Evolutionary conservation across 371 early-diverging fungal genomes (phyloP).

Genomic region (Rhizomucor miehei): DNA sequence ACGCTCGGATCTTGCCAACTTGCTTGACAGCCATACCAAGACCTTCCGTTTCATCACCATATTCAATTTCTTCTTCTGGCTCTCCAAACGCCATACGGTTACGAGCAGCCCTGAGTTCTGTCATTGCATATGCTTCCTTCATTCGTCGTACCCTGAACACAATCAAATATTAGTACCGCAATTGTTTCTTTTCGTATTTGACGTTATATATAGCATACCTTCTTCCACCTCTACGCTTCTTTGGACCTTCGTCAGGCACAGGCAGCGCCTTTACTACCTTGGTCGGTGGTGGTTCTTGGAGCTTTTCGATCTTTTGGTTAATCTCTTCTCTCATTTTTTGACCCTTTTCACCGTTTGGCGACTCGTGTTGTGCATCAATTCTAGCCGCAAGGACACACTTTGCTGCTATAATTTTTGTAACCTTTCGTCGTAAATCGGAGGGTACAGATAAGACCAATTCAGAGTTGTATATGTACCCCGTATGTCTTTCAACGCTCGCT

Average conservation of each 20-base stretch:
- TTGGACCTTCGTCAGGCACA: conserved; percentile 88
- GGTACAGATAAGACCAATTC: conserved; percentile 72
- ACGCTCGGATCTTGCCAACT: conserved; percentile 70
- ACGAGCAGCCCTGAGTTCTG: conserved; percentile 87
- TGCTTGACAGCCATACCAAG: conserved; percentile 84
- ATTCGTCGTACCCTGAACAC: conserved; percentile 67
- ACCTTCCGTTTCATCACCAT: conserved; percentile 81
- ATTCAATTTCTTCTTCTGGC: conserved; percentile 85
- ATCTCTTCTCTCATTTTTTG: conserved; percentile 75
- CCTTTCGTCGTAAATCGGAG: conserved; percentile 74
- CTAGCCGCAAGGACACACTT: conserved; percentile 86
- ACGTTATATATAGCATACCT: conserved; percentile 27
- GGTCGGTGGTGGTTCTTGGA: conserved; percentile 85
- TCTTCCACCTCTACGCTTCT: conserved; percentile 89
- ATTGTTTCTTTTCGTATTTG: too few relatives aligned
- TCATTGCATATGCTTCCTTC: conserved; percentile 82
- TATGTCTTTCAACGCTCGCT: conserved; percentile 68
- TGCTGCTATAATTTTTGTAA: conserved; percentile 76
- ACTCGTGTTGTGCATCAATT: conserved; percentile 77
- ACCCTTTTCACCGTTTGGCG: conserved; percentile 71
- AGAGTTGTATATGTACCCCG: conserved; percentile 78
- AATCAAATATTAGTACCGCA: neutral
- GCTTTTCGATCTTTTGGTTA: conserved; percentile 80
- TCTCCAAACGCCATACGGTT: conserved; percentile 93
- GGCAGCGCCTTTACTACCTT: conserved; percentile 88